These are phyloP conservation scores for Metschnikowia baotianmanensis DNA, from an alignment of 805 yeast genomes.

Conservation along the genomic window DNA sequence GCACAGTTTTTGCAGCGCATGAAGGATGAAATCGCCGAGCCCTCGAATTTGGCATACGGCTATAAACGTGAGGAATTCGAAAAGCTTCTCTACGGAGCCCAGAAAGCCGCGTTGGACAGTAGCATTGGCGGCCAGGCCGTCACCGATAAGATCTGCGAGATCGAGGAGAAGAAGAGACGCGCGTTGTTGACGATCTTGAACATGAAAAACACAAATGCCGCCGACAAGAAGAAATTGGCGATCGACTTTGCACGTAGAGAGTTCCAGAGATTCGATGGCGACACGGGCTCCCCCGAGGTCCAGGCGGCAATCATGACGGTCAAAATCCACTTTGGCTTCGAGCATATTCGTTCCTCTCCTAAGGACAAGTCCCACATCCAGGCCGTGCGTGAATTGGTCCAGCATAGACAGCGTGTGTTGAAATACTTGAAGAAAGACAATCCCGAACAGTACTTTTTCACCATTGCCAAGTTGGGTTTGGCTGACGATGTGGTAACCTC, in stretches of 20 bases:
- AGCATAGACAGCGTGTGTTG: conserved; percentile 80
- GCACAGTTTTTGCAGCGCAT: conserved; percentile 70
- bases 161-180: conserved; percentile 58
- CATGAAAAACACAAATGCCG: conserved; percentile 64
- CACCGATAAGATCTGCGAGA: conserved; percentile 26
- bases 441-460: conserved; percentile 80
- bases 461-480: conserved; percentile 83
- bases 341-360: conserved; percentile 62
- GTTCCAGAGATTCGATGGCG: conserved; percentile 81
- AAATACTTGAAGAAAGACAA: conserved; percentile 78
- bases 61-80: conserved; percentile 66
- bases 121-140: conserved; percentile 30
- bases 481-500: conserved; percentile 72
- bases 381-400: conserved; percentile 76
- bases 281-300: conserved; percentile 93
- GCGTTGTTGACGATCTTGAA: conserved; percentile 69
- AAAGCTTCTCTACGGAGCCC: conserved; percentile 73
- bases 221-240: conserved; percentile 58
- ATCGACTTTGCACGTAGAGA: conserved; percentile 68
- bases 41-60: conserved; percentile 59
- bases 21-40: conserved; percentile 63
- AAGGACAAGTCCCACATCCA: conserved; percentile 74
- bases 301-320: conserved; percentile 91
- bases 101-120: conserved; percentile 51
- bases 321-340: conserved; percentile 71